These are phyloP conservation scores for Pseudopyricularia javanii DNA, from an alignment of 2,329 filamentous ascomycete genomes.

Conservation along the genomic window DNA sequence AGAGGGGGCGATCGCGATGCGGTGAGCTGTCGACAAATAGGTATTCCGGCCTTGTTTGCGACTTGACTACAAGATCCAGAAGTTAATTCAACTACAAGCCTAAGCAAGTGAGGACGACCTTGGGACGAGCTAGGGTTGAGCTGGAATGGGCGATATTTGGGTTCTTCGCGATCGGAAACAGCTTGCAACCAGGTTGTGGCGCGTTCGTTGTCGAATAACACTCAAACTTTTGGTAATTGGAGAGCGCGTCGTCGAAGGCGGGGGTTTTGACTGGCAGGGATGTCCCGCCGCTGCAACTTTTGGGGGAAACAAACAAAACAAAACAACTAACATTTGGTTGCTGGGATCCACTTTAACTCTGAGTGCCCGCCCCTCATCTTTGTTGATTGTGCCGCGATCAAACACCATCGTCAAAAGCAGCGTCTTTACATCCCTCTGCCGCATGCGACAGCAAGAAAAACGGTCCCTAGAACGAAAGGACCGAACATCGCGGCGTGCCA, in stretches of 20 bases:
- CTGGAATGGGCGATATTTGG: too few relatives aligned
- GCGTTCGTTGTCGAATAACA: not conserved
- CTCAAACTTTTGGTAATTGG: not conserved
- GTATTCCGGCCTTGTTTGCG: too few relatives aligned
- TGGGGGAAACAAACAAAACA: slow-evolving; percentile 15
- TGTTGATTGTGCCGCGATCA: not conserved
- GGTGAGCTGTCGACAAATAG: too few relatives aligned
- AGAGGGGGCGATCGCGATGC: too few relatives aligned
- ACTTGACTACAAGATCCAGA: too few relatives aligned
- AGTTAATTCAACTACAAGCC: too few relatives aligned
- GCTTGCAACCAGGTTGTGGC: not conserved
- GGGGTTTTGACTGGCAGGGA: not conserved
- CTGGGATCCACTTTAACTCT: slow-evolving; percentile 8
- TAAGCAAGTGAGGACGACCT: too few relatives aligned
- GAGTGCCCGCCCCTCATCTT: not conserved
- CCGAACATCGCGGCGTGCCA: not conserved
- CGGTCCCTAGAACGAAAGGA: not conserved
- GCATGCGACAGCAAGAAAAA: not conserved
- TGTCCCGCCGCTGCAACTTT: not conserved
- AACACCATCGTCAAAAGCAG: not conserved
- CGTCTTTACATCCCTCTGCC: not conserved
- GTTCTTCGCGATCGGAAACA: too few relatives aligned
- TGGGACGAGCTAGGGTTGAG: too few relatives aligned
- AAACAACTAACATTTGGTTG: slow-evolving; percentile 25
- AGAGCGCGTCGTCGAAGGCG: not conserved